Evolutionary conservation across 2,329 filamentous ascomycete genomes (phyloP).

Genomic region (Xylariaceae sp.): DNA sequence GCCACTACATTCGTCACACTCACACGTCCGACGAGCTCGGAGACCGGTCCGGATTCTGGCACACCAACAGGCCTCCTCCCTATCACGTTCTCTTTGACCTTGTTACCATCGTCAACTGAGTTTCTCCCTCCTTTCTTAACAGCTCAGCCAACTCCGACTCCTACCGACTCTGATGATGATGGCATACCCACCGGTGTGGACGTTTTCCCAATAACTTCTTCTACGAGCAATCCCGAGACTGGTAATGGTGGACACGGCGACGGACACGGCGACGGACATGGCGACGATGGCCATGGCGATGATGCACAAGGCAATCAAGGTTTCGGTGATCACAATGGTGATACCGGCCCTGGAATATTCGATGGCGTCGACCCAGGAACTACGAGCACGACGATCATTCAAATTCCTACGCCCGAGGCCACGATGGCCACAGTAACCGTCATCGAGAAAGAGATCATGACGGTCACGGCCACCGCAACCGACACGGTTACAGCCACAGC

Average conservation of each 20-base stretch:
- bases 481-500: slow-evolving; percentile 6
- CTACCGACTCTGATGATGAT: slow-evolving; percentile 1
- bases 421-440: slow-evolving; percentile 13
- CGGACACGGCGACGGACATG: too few species aligned
- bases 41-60: slow-evolving; percentile 4
- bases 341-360: not conserved
- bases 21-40: slow-evolving; percentile 13
- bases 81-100: not conserved
- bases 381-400: not conserved
- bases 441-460: slow-evolving; percentile 12
- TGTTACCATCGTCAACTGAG: not conserved
- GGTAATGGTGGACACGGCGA: not conserved
- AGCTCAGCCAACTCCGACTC: not conserved
- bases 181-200: slow-evolving; percentile 14
- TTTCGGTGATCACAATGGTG: not conserved
- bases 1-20: slow-evolving; percentile 13
- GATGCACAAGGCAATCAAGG: not conserved
- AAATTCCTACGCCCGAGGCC: not conserved
- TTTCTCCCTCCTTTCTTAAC: not conserved
- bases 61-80: slow-evolving; percentile 7
- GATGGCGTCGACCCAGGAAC: not conserved
- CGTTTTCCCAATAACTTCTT: slow-evolving; percentile 12
- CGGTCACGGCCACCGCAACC: slow-evolving; percentile 6
- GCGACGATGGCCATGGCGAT: not conserved
- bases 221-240: not conserved